Evolutionary conservation across 495 filamentous ascomycete species (phyloP).

Genomic region (Aspergillus kassunensis): DNA sequence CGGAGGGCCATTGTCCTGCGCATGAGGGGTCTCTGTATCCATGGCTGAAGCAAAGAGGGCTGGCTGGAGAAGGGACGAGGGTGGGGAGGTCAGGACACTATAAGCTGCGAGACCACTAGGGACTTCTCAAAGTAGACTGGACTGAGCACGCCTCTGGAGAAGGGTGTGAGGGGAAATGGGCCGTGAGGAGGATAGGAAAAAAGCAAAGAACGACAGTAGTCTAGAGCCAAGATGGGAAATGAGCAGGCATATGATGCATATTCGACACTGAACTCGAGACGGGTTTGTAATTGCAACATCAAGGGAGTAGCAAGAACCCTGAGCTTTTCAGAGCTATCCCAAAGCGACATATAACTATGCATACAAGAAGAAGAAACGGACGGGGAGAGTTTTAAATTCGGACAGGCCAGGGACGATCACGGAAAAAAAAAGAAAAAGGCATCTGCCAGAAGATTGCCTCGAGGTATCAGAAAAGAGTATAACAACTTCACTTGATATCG

Average conservation of each 20-base stretch:
- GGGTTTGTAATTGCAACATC: slow-evolving; percentile 14
- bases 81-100: slow-evolving; percentile 1
- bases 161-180: slow-evolving; percentile 4
- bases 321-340: slow-evolving; percentile 14
- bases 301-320: slow-evolving; percentile 7
- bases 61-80: neutral
- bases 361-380: slow-evolving; percentile 24
- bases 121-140: no score
- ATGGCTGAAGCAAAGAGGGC: slow-evolving; percentile 22
- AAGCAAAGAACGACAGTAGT: slow-evolving; percentile 16
- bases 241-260: slow-evolving; percentile 40
- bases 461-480: neutral
- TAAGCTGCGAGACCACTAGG: neutral
- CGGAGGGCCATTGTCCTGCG: slow-evolving; percentile 43
- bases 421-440: slow-evolving; percentile 7
- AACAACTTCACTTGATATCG: neutral
- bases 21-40: slow-evolving; percentile 44
- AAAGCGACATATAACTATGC: slow-evolving; percentile 17
- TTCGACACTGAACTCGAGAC: slow-evolving; percentile 20
- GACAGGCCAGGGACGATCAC: slow-evolving; percentile 22
- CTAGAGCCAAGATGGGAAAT: slow-evolving; percentile 24
- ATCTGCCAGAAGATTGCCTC: neutral
- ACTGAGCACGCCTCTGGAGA: neutral
- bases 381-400: slow-evolving; percentile 31
- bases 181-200: slow-evolving; percentile 10